Evolutionary conservation across 2,329 filamentous ascomycete species (phyloP), one percentile per base, ranked within the genome.

Genomic region (Colletotrichum paranaense): DNA sequence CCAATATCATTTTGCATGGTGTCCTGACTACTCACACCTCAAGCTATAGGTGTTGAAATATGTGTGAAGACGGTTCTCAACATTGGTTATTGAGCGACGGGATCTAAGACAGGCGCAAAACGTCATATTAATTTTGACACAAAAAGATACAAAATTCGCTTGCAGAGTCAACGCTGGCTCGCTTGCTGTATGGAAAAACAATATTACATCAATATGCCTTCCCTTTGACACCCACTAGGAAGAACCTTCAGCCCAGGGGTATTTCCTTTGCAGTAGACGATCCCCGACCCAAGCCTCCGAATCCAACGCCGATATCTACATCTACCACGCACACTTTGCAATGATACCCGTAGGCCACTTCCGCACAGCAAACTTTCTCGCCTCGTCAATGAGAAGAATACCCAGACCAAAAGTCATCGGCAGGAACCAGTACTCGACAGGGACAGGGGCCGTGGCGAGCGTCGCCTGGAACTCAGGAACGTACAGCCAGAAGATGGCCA

Each of bases 381-480:
- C 76, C 81, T 90, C 88, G 77, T 89, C 87, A 79, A 89, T 85
- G 32, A 81, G 71, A 42, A 90, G 76, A 7, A 90, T 84, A 0
- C 86, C 87, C 52, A 89, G 71, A 0, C 93, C 94, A 80, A 95
- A 95, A 0, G 91, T 88, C 79, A 93, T 91, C 0, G 94, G 93
- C 62, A 96, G 79, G 80, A 96, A 95, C 89, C 92, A 96, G 78
- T 95, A 86, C 80, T 93, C 93, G 0, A 91, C 90, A 0, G 93
- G 92, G 0, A 95, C 90, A 0, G 83, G 79, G 0, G 89, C 87
- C 0, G 92, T 95, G 22, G 82, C 87, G 1, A 95, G 83, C 1
- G 89, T 86, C 1, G 80, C 78, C 79, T 94, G 92, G 35, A 95
- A 84, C 3, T 86, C 84, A 0, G 92, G 92, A 1, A 93, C 89